Conservation (phyloP, 805 yeast species). For the Sugiyamaella lignohabitans region DNA sequence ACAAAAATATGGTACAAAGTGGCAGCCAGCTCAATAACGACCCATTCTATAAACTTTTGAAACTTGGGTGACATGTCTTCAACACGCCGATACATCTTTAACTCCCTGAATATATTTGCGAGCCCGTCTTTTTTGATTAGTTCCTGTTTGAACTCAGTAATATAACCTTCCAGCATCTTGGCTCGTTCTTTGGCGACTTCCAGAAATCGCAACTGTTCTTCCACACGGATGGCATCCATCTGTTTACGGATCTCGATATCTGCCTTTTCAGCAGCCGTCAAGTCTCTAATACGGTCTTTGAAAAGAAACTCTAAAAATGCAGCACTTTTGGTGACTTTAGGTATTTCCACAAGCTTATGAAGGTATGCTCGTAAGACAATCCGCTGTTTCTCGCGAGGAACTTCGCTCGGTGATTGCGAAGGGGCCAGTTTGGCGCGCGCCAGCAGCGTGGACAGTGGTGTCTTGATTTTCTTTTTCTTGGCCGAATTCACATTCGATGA, state of each 20-base stretch:
- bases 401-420: slow-evolving; percentile 17
- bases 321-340: slow-evolving; percentile 49
- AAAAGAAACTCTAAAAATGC: slow-evolving; percentile 50
- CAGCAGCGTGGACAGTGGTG: background rate
- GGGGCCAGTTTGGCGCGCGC: background rate
- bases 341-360: slow-evolving; percentile 43
- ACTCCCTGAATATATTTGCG: slow-evolving; percentile 54
- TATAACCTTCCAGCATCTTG: slow-evolving; percentile 45
- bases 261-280: slow-evolving; percentile 38
- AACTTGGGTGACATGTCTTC: slow-evolving; percentile 60
- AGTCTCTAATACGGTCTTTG: slow-evolving; percentile 32
- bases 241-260: slow-evolving; percentile 57
- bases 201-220: slow-evolving; percentile 67
- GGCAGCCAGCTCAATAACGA: slow-evolving; percentile 75
- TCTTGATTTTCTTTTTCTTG: background rate
- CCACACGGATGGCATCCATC: slow-evolving; percentile 54
- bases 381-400: slow-evolving; percentile 71
- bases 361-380: slow-evolving; percentile 73
- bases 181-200: slow-evolving; percentile 57
- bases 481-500: no score
- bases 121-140: slow-evolving; percentile 52
- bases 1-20: slow-evolving; percentile 74
- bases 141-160: slow-evolving; percentile 53
- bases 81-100: slow-evolving; percentile 49
- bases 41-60: slow-evolving; percentile 70